A percentile compares a stretch with the other conserved stretches of the same genome.
These are phyloP conservation scores for Aspergillus wentii DNA, from an alignment of 495 filamentous ascomycete genomes.

Conservation along the genomic window DNA sequence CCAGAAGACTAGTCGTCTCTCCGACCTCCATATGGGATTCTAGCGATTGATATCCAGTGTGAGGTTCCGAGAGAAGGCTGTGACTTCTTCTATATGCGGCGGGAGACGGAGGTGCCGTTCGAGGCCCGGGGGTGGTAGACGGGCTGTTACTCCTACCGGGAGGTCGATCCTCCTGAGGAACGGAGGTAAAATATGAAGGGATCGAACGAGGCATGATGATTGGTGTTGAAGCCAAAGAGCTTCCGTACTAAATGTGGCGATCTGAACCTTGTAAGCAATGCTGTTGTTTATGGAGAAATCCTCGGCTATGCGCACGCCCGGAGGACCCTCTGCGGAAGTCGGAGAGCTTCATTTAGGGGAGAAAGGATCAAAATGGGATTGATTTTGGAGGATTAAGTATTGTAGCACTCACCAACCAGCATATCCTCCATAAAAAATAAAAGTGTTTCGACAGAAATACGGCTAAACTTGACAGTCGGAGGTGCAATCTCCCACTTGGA, in stretches of 20 bases:
- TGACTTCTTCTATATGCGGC: conserved; percentile 28
- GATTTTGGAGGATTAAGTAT: background rate
- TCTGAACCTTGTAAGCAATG: too few relatives aligned
- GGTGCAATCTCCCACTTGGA: too few relatives aligned
- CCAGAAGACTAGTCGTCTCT: conserved; percentile 35
- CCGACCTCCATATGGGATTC: conserved; percentile 27
- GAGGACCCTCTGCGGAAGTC: background rate
- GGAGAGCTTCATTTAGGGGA: background rate
- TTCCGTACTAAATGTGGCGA: conserved; percentile 8
- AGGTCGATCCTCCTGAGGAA: conserved; percentile 8
- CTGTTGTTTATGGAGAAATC: too few relatives aligned
- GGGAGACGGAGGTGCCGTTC: conserved; percentile 39
- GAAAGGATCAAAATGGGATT: background rate
- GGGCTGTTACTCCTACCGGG: conserved; percentile 6
- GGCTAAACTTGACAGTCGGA: too few relatives aligned
- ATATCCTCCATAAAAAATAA: conserved; percentile 8
- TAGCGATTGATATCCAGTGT: conserved; percentile 33
- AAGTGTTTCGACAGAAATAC: too few relatives aligned
- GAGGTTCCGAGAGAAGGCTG: conserved; percentile 32
- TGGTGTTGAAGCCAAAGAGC: background rate
- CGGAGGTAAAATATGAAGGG: conserved; percentile 11
- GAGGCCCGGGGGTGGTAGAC: conserved; percentile 12
- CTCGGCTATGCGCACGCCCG: too few relatives aligned
- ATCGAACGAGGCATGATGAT: conserved; percentile 19
- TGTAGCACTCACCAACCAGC: conserved; percentile 2